These are phyloP conservation scores for Coemansia sp. DNA, from an alignment of 192 early-diverging fungal species.

Conservation along the genomic window DNA sequence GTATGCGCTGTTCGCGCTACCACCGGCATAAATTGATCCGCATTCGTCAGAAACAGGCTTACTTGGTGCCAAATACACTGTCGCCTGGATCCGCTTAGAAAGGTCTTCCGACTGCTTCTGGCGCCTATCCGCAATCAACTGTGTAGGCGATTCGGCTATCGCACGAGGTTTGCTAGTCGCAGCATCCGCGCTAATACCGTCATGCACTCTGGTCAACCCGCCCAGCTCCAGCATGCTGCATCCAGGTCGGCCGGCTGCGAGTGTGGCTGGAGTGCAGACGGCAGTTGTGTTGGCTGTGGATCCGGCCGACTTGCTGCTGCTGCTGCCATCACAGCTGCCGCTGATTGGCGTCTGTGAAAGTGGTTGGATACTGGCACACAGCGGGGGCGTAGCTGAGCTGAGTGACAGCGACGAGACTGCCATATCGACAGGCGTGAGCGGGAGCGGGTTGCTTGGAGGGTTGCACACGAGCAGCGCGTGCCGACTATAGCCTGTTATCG, in stretches of 20 bases:
- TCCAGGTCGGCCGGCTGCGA: not conserved
- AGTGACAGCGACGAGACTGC: constrained; percentile 11
- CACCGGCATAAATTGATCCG: constrained; percentile 12
- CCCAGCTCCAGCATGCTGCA: not conserved
- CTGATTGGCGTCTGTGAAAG: constrained; percentile 20
- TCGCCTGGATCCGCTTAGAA: constrained; percentile 7
- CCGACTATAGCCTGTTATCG: not conserved
- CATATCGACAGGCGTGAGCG: constrained; percentile 32
- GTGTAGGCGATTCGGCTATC: constrained; percentile 31
- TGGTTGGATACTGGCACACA: constrained; percentile 1
- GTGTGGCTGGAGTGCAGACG: constrained; percentile 30
- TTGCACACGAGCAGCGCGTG: constrained; percentile 31
- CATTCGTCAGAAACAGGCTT: constrained; percentile 7
- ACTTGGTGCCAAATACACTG: constrained; percentile 1
- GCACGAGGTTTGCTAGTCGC: not conserved
- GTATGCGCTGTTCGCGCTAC: constrained; percentile 16
- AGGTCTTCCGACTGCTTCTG: not conserved
- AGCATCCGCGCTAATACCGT: not conserved
- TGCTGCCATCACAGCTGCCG: constrained; percentile 7
- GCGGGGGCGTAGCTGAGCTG: not conserved
- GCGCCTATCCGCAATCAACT: constrained; percentile 13
- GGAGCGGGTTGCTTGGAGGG: constrained; percentile 43
- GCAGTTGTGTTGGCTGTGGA: constrained; percentile 22
- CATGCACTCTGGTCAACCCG: constrained; percentile 3
- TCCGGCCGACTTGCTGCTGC: constrained; percentile 17